These are phyloP conservation scores for Taphrina betulina DNA, from an alignment of 1,139 yeast species.

Conservation along the genomic window DNA sequence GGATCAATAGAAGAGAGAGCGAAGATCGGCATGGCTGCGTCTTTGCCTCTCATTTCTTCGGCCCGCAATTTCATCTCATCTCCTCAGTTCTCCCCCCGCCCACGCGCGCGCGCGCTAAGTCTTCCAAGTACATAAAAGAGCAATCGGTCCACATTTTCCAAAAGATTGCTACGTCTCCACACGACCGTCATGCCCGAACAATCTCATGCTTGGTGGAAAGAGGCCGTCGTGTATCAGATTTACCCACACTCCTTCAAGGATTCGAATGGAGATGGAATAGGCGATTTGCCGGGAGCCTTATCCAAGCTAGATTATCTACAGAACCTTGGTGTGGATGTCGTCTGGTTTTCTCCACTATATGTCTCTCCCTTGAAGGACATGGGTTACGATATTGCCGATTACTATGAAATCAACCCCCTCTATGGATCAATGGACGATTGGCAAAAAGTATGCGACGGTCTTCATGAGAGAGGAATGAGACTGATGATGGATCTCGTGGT, in stretches of 20 bases:
- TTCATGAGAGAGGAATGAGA: slow-evolving; percentile 55
- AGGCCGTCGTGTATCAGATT: slow-evolving; percentile 56
- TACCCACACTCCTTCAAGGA: slow-evolving; percentile 62
- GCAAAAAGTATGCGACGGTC: slow-evolving; percentile 52
- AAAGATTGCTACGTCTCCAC: no score
- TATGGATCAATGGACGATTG: slow-evolving; percentile 58
- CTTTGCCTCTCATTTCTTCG: no score
- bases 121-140: no score
- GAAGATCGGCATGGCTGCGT: no score
- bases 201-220: slow-evolving; percentile 54
- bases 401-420: slow-evolving; percentile 53
- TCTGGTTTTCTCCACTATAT: slow-evolving; percentile 62
- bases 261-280: slow-evolving; percentile 56
- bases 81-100: no score
- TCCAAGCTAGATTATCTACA: slow-evolving; percentile 56
- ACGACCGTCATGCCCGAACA: slow-evolving; percentile 6
- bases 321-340: slow-evolving; percentile 54
- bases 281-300: slow-evolving; percentile 58
- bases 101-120: no score
- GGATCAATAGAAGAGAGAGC: no score
- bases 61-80: no score
- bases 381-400: slow-evolving; percentile 63
- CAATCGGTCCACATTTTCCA: no score
- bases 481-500: slow-evolving; percentile 58
- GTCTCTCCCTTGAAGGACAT: slow-evolving; percentile 62